Evolutionary conservation across 2,329 filamentous ascomycete species (phyloP).

Genomic region (Hypoxylon sp.): DNA sequence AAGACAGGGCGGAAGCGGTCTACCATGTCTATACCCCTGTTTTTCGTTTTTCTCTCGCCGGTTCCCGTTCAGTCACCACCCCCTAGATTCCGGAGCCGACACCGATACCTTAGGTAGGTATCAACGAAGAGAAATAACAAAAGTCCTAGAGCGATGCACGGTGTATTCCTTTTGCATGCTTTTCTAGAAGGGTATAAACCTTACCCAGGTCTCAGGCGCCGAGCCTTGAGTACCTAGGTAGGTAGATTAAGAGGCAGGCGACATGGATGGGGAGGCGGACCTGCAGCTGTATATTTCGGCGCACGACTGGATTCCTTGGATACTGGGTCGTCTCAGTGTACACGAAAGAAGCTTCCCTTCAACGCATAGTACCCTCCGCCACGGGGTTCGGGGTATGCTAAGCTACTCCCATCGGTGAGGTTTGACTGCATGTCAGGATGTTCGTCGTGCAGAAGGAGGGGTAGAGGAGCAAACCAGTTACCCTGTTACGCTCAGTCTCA

Average conservation of each 20-base stretch:
- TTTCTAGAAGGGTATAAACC: not conserved
- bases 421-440: not conserved
- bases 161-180: not conserved
- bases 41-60: not conserved
- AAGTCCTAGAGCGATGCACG: not conserved
- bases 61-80: not conserved
- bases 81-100: not conserved
- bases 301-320: slow-evolving; percentile 1
- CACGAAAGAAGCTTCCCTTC: not conserved
- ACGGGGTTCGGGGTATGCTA: not conserved
- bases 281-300: not conserved
- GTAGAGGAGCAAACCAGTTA: slow-evolving; percentile 14
- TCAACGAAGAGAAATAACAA: not conserved
- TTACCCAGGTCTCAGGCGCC: too few relatives aligned
- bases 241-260: not conserved
- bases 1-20: not conserved
- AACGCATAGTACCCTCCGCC: not conserved
- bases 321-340: not conserved
- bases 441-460: slow-evolving; percentile 9
- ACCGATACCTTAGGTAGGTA: too few relatives aligned
- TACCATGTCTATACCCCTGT: not conserved
- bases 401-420: slow-evolving; percentile 2
- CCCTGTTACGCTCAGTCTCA: not conserved
- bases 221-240: too few relatives aligned
- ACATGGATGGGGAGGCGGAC: not conserved